Base-by-base conservation (phyloP, 345 rosid genomes). In the Kernera saxatilis region DNA sequence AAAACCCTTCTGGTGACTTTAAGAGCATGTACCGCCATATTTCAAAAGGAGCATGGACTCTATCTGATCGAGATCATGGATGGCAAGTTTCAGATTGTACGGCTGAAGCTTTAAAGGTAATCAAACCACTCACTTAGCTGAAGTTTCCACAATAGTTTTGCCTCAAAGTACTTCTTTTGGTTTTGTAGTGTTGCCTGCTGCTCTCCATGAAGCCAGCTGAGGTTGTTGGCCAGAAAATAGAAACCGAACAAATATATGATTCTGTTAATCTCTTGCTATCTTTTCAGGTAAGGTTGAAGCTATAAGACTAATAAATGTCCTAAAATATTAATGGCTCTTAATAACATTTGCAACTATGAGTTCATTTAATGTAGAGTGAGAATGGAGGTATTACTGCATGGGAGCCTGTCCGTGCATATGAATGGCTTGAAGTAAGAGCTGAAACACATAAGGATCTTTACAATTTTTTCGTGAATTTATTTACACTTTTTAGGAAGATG, bases 61-160 rank as follows among this genome's bases (percentile, higher is more conserved):
- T 86, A 13, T 79, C 88, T 2, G 81, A 66, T 44, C 88, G 81
- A 81, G 95, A 86, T 64, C 92, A 88, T 27, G 87, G 91, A 5
- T 83, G 87, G 95, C 89, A 84, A 75, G 91, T 80, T 49, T 88
- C 89, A 15, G 95, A 88, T 54, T 83, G 91, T 75, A 88, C 90
- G 2, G 78, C 80, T 18, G 92, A 89, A 80, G 90, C 88, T 12
- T 63, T 89, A 5, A 89, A 89, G 83, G 94, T 84, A 46, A 72
- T 17, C 3, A 10, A 68, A 33, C 14, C 11, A 51, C 39, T 23
- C 5, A 5, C 6, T 58, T 39, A 50, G 48, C 11, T 46, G 11
- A n/a, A 64, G 18, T 32, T 46, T 49, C 11, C 60, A 37, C 26
- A 39, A 46, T 21, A 54, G 23, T 44, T 25, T 44, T 71, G 63